Evolutionary conservation across 495 filamentous ascomycete genomes (phyloP).

Genomic region (Trichoderma asperelloides): DNA sequence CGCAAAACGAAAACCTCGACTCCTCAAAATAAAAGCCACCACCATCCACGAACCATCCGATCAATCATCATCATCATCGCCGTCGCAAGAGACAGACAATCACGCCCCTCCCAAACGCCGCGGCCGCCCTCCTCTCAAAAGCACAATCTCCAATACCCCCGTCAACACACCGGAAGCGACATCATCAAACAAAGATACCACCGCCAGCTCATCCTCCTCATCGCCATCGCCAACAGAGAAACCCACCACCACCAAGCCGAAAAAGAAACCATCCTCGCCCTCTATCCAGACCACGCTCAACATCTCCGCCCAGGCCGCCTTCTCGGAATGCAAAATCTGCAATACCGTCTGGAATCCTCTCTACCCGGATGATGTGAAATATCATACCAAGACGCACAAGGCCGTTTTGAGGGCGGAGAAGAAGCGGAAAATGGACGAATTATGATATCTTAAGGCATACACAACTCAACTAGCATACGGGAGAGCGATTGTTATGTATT

Average conservation of each 20-base stretch:
- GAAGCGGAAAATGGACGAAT: not conserved
- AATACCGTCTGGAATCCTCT: constrained; percentile 39
- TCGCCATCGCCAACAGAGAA: not conserved
- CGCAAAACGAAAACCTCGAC: not conserved
- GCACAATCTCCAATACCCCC: not conserved
- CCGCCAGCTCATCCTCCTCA: not conserved
- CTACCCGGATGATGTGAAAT: constrained; percentile 35
- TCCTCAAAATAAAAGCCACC: not conserved
- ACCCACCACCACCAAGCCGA: not conserved
- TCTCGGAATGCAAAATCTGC: constrained; percentile 37
- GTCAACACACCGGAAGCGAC: not conserved
- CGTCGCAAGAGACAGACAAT: not conserved
- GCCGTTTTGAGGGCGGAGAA: not conserved
- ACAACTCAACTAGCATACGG: not conserved
- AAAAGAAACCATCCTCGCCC: constrained; percentile 14
- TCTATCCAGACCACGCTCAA: constrained; percentile 37
- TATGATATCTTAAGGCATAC: not conserved
- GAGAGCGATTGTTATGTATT: not conserved
- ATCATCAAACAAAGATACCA: not conserved
- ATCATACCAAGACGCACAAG: constrained; percentile 30
- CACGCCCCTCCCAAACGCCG: not conserved
- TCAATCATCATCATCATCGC: not conserved
- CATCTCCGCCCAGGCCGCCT: constrained; percentile 26
- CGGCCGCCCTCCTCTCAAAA: not conserved
- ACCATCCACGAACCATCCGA: not conserved